A percentile compares a stretch with the other conserved stretches of the same genome.
These are phyloP conservation scores for Oldenlandia corymbosa DNA, from an alignment of 257 asterid genomes.

Conservation along the genomic window DNA sequence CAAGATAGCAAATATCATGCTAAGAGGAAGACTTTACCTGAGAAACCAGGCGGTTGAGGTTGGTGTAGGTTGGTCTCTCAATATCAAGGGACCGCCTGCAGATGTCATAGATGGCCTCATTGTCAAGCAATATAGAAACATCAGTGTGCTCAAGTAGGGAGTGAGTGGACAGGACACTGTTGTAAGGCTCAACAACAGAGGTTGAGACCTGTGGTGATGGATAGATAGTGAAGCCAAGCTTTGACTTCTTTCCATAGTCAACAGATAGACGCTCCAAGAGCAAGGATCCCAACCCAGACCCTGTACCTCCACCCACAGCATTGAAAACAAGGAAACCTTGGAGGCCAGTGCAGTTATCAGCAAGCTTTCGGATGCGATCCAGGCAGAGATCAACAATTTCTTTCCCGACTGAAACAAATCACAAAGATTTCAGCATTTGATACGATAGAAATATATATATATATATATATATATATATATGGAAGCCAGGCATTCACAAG, in stretches of 20 bases:
- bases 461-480: too few species aligned
- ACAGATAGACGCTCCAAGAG: constrained; percentile 35
- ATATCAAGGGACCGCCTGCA: constrained; percentile 34
- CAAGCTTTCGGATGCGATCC: constrained; percentile 43
- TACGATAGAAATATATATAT: neutral
- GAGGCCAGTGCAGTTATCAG: constrained; percentile 43
- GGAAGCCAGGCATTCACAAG: too few species aligned
- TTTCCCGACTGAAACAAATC: constrained; percentile 31
- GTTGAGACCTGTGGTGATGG: constrained; percentile 45
- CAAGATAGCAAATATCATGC: neutral
- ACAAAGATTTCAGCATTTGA: neutral
- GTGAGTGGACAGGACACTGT: constrained; percentile 40
- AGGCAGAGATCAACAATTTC: constrained; percentile 45
- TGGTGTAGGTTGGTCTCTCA: constrained; percentile 39
- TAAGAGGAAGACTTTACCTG: constrained; percentile 19
- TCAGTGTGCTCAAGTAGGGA: constrained; percentile 42
- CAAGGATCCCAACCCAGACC: constrained; percentile 39
- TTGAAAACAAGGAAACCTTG: constrained; percentile 40
- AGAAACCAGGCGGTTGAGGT: constrained; percentile 36
- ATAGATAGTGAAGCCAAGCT: constrained; percentile 36
- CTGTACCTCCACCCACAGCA: constrained; percentile 44
- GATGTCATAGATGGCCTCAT: constrained; percentile 43
- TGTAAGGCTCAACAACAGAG: constrained; percentile 41
- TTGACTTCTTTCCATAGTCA: constrained; percentile 34
- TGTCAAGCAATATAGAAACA: constrained; percentile 35